Conservation (phyloP, 257 asterid species). For the Solanum piurae region DNA sequence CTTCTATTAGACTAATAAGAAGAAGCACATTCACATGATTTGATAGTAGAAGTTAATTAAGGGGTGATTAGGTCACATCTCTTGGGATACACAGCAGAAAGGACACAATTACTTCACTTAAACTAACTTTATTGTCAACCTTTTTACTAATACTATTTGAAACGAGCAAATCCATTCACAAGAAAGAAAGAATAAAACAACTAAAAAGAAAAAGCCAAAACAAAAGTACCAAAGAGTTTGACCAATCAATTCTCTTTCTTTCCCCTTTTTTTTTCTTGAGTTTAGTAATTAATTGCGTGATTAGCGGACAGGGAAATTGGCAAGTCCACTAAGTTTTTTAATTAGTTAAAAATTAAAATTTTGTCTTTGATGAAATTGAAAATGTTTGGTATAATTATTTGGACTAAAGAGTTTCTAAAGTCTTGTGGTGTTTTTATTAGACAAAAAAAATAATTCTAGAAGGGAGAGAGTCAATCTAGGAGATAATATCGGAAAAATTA, state of each 20-base stretch:
- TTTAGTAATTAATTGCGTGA: slow-evolving; percentile 31
- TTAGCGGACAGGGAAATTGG: slow-evolving; percentile 24
- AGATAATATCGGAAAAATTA: background rate
- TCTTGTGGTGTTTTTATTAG: background rate
- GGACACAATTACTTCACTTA: background rate
- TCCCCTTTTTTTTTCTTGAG: background rate
- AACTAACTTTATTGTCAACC: background rate
- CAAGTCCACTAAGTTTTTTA: background rate
- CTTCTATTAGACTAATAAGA: background rate
- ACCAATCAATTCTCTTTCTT: slow-evolving; percentile 23
- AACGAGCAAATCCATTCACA: background rate
- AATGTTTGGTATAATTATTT: background rate
- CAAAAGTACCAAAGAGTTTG: slow-evolving; percentile 15
- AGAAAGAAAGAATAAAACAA: background rate
- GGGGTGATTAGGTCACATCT: background rate
- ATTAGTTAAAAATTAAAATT: background rate
- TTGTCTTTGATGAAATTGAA: background rate
- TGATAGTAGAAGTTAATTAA: background rate
- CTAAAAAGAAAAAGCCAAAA: background rate
- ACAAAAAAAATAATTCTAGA: background rate
- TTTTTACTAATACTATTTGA: background rate
- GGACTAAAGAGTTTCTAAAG: background rate
- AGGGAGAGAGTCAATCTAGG: background rate
- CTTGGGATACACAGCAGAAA: background rate
- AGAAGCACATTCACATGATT: background rate